Evolutionary conservation across 352 stramenopile genomes (phyloP), one percentile per base, ranked within the genome.

Genomic region (Nothophytophthora sp.): DNA sequence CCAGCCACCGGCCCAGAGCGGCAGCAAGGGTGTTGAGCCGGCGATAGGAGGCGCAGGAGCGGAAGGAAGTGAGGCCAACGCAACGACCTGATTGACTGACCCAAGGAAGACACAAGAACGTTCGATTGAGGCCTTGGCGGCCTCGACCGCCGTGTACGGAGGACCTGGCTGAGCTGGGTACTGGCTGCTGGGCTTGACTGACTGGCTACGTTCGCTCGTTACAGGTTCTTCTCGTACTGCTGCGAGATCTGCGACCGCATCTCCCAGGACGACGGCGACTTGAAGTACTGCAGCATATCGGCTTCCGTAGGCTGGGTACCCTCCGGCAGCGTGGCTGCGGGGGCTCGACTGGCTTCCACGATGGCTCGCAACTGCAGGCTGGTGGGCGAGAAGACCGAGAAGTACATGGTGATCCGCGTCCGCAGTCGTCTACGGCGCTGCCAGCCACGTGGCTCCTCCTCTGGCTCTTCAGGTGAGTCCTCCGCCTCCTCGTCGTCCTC

Each of bases 201-300:
- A 27, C 18, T 37, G 25, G 15, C 34, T 50, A 39, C 63, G 48
- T 54, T 70, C 54, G 64, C 18, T 28, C 24, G 15, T 55, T 33
- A 58, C 52, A 69, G 50, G 28, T 70, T 65, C 54, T 76, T 76
- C 56, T 73, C 71, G 60, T 79, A 89, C 59, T 86, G 64, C 51
- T 85, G 64, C 39, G 67, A 76, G 22, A 82, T 70, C 49, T 90
- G 76, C 50, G 74, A 69, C 22, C 81, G 70, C 45, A 86, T 63
- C 49, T 88, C 79, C 79, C 79, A 90, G 3, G 79, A 75, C 32
- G 74, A 85, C n/a, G 74, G 74, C 16, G 73, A 72, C 50, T 84
- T 83, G 43, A 86, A 88, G 59, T 86, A 88, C 37, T 79, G 76
- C 40, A 78, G 40, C 79, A 90, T 90, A 22, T 86, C 74, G 12